Evolutionary conservation across 2,329 filamentous ascomycete species (phyloP).

Genomic region (Ceratocystis lukuohia): DNA sequence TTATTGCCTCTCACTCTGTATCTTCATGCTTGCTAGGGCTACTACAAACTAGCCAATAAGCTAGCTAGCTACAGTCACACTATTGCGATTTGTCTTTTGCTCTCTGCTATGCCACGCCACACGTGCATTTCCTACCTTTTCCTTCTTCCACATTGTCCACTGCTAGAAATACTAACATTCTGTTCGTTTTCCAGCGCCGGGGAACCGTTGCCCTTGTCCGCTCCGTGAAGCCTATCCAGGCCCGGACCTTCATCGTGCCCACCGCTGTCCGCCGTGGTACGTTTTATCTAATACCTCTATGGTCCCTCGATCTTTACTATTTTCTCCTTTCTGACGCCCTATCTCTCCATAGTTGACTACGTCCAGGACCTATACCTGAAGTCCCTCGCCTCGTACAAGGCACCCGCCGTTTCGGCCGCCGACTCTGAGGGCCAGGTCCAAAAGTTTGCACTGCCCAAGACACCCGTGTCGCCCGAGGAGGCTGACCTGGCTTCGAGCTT

Average conservation of each 20-base stretch:
- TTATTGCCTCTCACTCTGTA: neutral
- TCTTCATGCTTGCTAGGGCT: neutral
- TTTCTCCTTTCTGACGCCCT: neutral
- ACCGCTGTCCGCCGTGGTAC: constrained; percentile 50
- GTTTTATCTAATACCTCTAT: constrained; percentile 24
- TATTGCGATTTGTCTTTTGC: constrained; percentile 1
- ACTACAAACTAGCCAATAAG: neutral
- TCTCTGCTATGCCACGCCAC: neutral
- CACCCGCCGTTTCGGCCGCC: constrained; percentile 63
- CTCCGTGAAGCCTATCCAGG: constrained; percentile 37
- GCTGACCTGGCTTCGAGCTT: constrained; percentile 80
- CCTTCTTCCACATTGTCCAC: neutral
- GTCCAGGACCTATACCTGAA: constrained; percentile 96
- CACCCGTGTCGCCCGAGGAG: constrained; percentile 85
- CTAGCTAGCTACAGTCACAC: neutral
- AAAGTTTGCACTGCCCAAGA: constrained; percentile 66
- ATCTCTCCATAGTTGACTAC: constrained; percentile 59
- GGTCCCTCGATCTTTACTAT: constrained; percentile 15
- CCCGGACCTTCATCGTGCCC: constrained; percentile 46
- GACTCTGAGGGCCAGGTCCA: constrained; percentile 87
- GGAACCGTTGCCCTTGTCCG: constrained; percentile 17
- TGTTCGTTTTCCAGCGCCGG: constrained; percentile 9
- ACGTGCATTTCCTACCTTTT: neutral
- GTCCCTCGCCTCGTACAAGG: constrained; percentile 93
- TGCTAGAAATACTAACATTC: constrained; percentile 4